These are phyloP conservation scores for Rutidosis leptorrhynchoides DNA, from an alignment of 129 eudicot genomes.

Conservation along the genomic window DNA sequence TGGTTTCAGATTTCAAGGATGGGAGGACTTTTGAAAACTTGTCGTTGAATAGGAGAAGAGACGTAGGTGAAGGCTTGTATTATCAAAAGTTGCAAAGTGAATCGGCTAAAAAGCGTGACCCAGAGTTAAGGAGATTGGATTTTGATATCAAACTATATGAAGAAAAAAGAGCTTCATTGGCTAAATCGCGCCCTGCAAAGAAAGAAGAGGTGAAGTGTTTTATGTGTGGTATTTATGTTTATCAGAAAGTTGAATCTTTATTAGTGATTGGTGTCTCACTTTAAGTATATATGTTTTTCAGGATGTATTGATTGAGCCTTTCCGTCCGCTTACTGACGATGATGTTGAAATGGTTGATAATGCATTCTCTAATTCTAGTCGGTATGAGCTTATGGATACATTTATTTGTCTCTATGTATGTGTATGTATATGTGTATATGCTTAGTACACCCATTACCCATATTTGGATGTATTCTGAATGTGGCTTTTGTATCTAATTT, in stretches of 20 bases:
- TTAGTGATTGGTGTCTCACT: conserved; percentile 14
- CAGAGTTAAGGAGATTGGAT: conserved; percentile 14
- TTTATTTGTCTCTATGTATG: not conserved
- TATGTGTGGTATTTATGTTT: not conserved
- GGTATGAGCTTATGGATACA: conserved; percentile 39
- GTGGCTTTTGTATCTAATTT: conserved; percentile 11
- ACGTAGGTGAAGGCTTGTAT: conserved; percentile 2
- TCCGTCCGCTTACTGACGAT: conserved; percentile 62
- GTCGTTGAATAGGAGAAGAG: conserved; percentile 18
- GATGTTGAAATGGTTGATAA: conserved; percentile 47
- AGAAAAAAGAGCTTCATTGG: conserved; percentile 10
- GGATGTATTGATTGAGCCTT: conserved; percentile 57
- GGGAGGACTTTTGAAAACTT: conserved; percentile 25
- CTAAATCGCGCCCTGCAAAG: conserved; percentile 36
- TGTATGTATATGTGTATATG: not conserved
- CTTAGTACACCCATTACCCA: not conserved
- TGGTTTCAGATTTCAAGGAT: conserved; percentile 27
- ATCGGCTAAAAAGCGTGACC: conserved; percentile 21
- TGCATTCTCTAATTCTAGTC: conserved; percentile 52
- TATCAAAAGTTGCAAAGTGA: conserved; percentile 29
- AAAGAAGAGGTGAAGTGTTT: conserved; percentile 35
- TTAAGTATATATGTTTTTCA: conserved; percentile 34
- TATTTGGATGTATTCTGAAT: not conserved
- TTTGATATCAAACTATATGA: conserved; percentile 36
- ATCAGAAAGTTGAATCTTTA: not conserved